Conservation (phyloP, 2,329 filamentous ascomycete species). For the Blastomyces emzantsi region DNA sequence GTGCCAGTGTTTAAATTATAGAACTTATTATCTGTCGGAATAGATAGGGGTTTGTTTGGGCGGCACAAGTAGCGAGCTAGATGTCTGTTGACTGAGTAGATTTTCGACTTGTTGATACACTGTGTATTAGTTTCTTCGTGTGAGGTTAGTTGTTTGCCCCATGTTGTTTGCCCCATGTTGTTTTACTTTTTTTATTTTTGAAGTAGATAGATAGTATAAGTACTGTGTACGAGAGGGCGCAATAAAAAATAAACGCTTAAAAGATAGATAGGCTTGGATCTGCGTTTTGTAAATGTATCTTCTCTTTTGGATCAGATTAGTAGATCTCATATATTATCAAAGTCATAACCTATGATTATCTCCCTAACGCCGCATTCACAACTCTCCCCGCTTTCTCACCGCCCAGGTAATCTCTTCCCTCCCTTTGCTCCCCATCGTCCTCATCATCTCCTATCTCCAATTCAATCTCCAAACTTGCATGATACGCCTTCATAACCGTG, state of each 20-base stretch:
- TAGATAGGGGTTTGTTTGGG: not conserved
- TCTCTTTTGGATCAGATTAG: not conserved
- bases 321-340: not conserved
- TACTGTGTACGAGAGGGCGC: not conserved
- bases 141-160: not conserved
- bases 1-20: slow-evolving; percentile 45
- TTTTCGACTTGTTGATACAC: not conserved
- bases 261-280: not conserved
- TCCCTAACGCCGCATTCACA: slow-evolving; percentile 19
- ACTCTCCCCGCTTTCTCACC: slow-evolving; percentile 33
- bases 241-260: not conserved
- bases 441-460: slow-evolving; percentile 35
- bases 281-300: not conserved
- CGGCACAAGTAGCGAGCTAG: not conserved
- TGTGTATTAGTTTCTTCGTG: not conserved
- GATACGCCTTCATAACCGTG: slow-evolving; percentile 72
- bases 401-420: slow-evolving; percentile 37
- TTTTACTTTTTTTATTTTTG: not conserved
- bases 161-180: too few species aligned
- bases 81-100: not conserved
- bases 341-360: not conserved
- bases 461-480: slow-evolving; percentile 64
- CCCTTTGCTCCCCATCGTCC: slow-evolving; percentile 21
- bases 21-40: not conserved
- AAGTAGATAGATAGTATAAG: not conserved